Base-by-base conservation (phyloP, 257 asterid genomes). In the Primulina tabacum region DNA sequence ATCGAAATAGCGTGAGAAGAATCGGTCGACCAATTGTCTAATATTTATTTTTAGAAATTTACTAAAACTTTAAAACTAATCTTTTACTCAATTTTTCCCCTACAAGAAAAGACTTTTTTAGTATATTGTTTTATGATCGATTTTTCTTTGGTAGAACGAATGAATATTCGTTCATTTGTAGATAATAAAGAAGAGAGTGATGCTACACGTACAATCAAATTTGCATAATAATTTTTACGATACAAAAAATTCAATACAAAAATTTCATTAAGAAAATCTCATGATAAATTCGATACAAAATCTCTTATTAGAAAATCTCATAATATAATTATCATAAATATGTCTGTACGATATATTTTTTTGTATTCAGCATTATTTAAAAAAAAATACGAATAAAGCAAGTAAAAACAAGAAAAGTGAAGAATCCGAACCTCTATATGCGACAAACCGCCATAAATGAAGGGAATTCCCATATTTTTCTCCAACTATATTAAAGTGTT, bases 361-460 rank as follows among this genome's bases (percentile, higher is more conserved):
- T 24, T 24, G 26, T 0, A 24, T 24, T 24, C 1, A 24, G 1
- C 26, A 24, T 24, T 24, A 24, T 24, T 24, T 1, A 24, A 24
- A 24, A 0, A 24, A 24, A 24, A 24, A 52, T 40, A 62, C 14
- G 18, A 29, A 43, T 50, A 60, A 50, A n/a, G 63, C 64, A 67
- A 68, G 63, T 28, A 9, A 47, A 8, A 34, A 58, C 71, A 65
- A 38, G 75, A 43, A 12, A 43, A 43, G n/a, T 12, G 55, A 11
- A 43, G 55, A 26, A 63, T 72, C 65, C n/a, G 34, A 65, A 38
- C 38, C 70, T 65, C n/a, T 32, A 56, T 20, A 62, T 38, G 71
- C 55, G 72, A 64, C 66, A 70, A 63, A 60, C 76, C 73, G 62
- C 34, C 64, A 56, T 20, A 9, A 30, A 4, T 52, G 38, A 53